Base-by-base conservation (phyloP, 306 rosid genomes). In the Echinosophora koreensis region DNA sequence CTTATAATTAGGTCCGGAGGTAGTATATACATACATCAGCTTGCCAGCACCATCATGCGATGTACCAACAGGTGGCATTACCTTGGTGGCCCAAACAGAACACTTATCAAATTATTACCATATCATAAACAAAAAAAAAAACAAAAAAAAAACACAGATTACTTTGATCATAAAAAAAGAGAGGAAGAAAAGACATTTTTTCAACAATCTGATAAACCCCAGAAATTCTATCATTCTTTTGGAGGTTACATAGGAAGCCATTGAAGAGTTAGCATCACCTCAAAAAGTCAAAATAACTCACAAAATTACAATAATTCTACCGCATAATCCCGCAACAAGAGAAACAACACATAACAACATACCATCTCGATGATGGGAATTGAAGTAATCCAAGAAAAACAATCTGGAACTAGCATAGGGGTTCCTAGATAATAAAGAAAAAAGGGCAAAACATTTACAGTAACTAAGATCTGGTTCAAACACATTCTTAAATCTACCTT, bases 401-500 rank as follows among this genome's bases (percentile, higher is more conserved):
- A 52, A 12, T 37, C 50, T 51, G 60, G 5, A 72, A 6, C 56
- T 28, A 72, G 50, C 10, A 58, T n/a, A 7, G 39, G 22, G 15
- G 66, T 14, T 11, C 7, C 44, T 3, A 30, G 8, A 39, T 15
- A 32, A 46, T n/a, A n/a, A 61, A 34, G 13, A 61, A 72, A 51
- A 78, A 18, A 17, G 3, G 11, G 6, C 5, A 16, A 39, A 38
- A 5, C 42, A 64, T 75, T 22, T 64, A 70, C 54, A 50, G 0
- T 1, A 44, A 44, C 50, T 44, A 28, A 52, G 76, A 72, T 79
- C 32, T 38, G 69, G 22, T 59, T 30, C 46, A 46, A 22, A 66
- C 34, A n/a, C 58, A 30, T 42, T 50, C 47, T 42, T 13, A 4
- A 58, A 57, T 63, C 81, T 92, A 86, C 92, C 96, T 89, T 38